Evolutionary conservation across 73 alveolate genomes (phyloP).

Genomic region (Paramecium sexaurelia): DNA sequence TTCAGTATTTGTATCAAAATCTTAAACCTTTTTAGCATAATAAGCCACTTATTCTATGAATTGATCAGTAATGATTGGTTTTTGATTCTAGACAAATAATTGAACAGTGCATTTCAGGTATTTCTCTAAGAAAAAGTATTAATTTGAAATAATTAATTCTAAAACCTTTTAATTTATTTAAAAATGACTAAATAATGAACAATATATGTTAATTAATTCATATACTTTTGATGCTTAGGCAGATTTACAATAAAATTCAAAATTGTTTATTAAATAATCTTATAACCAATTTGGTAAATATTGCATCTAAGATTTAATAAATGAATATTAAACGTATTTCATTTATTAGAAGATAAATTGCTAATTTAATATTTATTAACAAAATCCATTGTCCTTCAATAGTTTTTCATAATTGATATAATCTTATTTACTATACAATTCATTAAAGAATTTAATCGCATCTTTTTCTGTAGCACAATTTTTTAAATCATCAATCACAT

Average conservation of each 20-base stretch:
- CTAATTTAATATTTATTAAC: background rate
- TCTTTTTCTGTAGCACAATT: background rate
- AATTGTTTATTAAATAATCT: background rate
- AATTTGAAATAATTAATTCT: background rate
- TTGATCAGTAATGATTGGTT: background rate
- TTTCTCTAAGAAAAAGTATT: background rate
- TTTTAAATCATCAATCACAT: background rate
- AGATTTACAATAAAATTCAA: background rate
- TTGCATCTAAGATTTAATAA: background rate
- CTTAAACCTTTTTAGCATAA: background rate
- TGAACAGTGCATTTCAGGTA: background rate
- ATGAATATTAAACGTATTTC: background rate
- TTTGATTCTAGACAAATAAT: background rate
- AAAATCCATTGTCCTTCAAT: background rate
- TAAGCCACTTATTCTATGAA: background rate
- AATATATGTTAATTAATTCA: background rate
- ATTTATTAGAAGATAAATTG: background rate
- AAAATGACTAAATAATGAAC: background rate
- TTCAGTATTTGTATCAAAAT: background rate
- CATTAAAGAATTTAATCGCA: background rate
- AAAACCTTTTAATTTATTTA: background rate
- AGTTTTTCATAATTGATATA: background rate
- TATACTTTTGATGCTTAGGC: background rate
- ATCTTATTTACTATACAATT: background rate
- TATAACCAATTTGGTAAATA: background rate